Conservation (phyloP, 2,329 filamentous ascomycete genomes). For the Grosmannia huntii region DNA sequence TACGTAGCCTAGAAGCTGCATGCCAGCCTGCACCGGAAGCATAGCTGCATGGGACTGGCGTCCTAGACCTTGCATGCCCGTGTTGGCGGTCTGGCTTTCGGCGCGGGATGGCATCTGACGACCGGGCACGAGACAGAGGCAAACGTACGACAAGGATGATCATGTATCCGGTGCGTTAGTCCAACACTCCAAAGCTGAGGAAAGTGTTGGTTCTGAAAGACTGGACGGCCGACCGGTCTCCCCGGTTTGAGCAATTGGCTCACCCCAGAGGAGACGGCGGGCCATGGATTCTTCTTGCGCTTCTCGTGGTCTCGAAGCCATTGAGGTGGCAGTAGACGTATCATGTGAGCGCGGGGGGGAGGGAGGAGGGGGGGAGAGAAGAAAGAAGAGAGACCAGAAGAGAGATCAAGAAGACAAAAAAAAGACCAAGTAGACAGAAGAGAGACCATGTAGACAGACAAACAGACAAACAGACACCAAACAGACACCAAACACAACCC, state of each 20-base stretch:
- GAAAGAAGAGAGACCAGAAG: background rate
- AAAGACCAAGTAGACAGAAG: no score
- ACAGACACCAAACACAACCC: background rate
- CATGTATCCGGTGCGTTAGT: conserved; percentile 54
- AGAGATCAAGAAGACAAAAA: background rate
- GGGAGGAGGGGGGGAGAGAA: background rate
- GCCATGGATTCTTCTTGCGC: conserved; percentile 40
- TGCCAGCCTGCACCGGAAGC: no score
- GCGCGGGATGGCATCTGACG: background rate
- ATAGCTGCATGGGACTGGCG: no score
- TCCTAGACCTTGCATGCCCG: no score
- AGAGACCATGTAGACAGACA: no score
- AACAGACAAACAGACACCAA: background rate
- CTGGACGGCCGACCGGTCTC: conserved; percentile 29
- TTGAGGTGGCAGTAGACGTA: conserved; percentile 42
- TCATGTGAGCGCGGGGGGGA: conserved; percentile 44
- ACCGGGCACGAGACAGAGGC: no score
- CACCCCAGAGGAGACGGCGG: background rate
- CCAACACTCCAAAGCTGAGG: conserved; percentile 40
- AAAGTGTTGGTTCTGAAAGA: conserved; percentile 49
- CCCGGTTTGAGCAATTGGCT: background rate
- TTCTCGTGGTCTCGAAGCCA: conserved; percentile 48
- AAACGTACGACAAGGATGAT: background rate
- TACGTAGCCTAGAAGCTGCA: no score
- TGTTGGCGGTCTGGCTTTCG: background rate